These are phyloP conservation scores for Calocybe gangraenosa DNA, from an alignment of 768 basidiomycete genomes.

Conservation along the genomic window DNA sequence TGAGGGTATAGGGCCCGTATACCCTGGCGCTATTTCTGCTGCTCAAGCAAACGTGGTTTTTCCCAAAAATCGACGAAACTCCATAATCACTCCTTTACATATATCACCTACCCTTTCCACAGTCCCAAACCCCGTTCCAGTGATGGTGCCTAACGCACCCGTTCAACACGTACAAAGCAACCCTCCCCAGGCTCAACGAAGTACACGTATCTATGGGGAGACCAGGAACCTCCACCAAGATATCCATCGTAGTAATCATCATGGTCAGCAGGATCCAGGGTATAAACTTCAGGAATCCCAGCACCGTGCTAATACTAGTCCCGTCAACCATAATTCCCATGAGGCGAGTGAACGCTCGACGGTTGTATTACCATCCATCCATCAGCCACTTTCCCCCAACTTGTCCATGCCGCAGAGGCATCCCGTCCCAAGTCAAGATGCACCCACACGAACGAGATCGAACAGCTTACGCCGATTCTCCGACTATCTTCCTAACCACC, in stretches of 20 bases:
- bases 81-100: neutral
- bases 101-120: neutral
- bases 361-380: neutral
- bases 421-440: neutral
- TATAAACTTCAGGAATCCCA: conserved; percentile 2
- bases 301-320: neutral
- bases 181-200: no score
- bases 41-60: neutral
- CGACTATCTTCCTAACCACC: neutral
- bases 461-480: neutral
- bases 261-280: neutral
- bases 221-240: neutral
- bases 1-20: neutral
- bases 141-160: neutral
- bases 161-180: no score
- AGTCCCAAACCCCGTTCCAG: neutral
- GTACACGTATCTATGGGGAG: neutral
- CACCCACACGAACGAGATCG: neutral
- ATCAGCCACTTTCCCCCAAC: neutral
- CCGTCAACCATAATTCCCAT: neutral
- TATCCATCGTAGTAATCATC: neutral
- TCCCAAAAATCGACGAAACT: conserved; percentile 5
- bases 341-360: neutral
- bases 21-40: conserved; percentile 3
- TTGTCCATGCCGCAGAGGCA: neutral